Evolutionary conservation across 2,329 filamentous ascomycete species (phyloP), one percentile per base, ranked within the genome.

Genomic region (Aspergillus ochraceoroseus): DNA sequence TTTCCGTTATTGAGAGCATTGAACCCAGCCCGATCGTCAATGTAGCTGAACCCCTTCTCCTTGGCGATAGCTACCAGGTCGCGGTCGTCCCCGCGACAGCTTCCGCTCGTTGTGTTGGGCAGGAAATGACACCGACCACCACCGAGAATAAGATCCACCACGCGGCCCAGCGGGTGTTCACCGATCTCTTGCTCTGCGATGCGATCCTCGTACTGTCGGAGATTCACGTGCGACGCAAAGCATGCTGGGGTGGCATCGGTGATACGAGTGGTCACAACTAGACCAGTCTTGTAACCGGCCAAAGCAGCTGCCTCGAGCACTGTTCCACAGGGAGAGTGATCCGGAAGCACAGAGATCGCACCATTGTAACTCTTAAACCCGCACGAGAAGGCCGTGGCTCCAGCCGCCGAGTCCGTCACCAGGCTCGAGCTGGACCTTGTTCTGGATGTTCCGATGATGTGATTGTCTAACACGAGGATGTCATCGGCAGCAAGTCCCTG

Each of bases 201-300:
- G 35, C 84, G 77, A 63, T 96, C 89, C 63, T 94, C 85, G 68
- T 94, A 86, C 45, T 74, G 70, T 34, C 92, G 80, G 49, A 79
- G 72, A 48, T 87, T 80, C 11, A 88, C 92, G 61, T 96, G 92
- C 32, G 86, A 81, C 3, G 87, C 88, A 63, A 98, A 98, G 65
- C 87, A 94, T 1, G 92, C 92, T 0, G 92, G 92, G 1, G 92
- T 98, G 3, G 92, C 92, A 69, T 98, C 92, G 3, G 92, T 95
- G 47, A 96, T 80, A 47, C 90, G 80, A 0, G 92, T 98, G 0
- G 92, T 98, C 19, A 95, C 92, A 2, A 96, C 92, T 49, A 98
- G 67, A 0, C 92, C 92, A 2, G 92, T 98, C 67, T 81, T 83
- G 62, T 95, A 96, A 9, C 92, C 92, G 6, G 86, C 85, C 53